phyloP scores from a whole-genome alignment of 73 alveolate genomes.

The Paramecium caudatum region DNA sequence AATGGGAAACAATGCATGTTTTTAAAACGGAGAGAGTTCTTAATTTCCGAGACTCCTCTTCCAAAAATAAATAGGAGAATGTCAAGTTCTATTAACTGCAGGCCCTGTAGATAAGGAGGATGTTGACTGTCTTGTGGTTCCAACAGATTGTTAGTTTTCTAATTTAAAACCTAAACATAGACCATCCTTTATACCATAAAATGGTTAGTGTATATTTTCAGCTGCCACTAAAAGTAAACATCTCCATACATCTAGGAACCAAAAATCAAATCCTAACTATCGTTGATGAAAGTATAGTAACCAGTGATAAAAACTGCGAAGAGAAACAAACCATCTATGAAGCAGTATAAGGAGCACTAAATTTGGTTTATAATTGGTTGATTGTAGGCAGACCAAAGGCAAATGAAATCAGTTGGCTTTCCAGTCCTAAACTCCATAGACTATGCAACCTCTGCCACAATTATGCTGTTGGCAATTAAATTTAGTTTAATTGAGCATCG shows the following conservation, averaged over 20 bases:
- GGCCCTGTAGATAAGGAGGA: conserved; percentile 34
- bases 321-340: conserved; percentile 26
- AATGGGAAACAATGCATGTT: too few relatives aligned
- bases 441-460: conserved; percentile 61
- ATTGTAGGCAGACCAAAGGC: conserved; percentile 24
- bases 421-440: conserved; percentile 20
- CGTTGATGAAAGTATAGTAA: not conserved
- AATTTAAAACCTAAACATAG: not conserved
- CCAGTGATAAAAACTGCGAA: conserved; percentile 21
- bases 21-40: too few relatives aligned
- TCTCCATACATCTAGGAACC: not conserved
- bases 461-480: conserved; percentile 59
- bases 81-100: conserved; percentile 20
- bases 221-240: conserved; percentile 3
- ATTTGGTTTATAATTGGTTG: not conserved
- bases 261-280: conserved; percentile 48
- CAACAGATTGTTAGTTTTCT: conserved; percentile 39
- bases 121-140: conserved; percentile 29
- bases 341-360: not conserved
- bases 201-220: conserved; percentile 49
- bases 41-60: too few relatives aligned
- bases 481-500: too few relatives aligned
- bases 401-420: conserved; percentile 44
- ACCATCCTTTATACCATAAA: conserved; percentile 43
- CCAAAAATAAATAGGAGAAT: too few relatives aligned